Percentiles rank a stretch among this genome's conserved stretches.
phyloP scores from a whole-genome alignment of 306 rosid genomes.

The Malus asiatica region DNA sequence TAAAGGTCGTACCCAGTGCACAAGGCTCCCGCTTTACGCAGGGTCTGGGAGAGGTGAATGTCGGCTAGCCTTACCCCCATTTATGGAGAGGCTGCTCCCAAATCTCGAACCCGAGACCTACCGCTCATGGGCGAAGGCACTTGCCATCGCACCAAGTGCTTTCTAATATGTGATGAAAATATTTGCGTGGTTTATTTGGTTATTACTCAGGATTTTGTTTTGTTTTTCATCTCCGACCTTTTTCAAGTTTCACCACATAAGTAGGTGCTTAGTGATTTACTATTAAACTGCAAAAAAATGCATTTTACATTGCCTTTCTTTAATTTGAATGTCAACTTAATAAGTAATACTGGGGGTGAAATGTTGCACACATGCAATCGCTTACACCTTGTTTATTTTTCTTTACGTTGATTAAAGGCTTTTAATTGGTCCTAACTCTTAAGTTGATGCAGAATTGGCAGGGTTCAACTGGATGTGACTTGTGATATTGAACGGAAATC shows the following conservation, averaged over 20 bases:
- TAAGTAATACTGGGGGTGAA: background rate
- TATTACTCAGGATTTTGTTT: background rate
- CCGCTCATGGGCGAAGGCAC: too few relatives aligned
- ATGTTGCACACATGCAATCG: background rate
- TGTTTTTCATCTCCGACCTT: background rate
- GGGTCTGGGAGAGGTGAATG: too few relatives aligned
- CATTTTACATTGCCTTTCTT: background rate
- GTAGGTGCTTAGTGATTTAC: background rate
- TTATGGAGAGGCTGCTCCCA: too few relatives aligned
- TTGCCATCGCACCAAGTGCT: too few relatives aligned
- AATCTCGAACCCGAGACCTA: too few relatives aligned
- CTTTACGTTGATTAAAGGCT: background rate
- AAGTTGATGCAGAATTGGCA: constrained; percentile 16
- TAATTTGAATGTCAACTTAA: background rate
- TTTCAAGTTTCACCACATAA: background rate
- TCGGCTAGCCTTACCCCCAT: too few relatives aligned
- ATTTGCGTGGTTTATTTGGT: background rate
- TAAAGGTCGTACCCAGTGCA: too few relatives aligned
- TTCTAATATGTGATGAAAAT: background rate
- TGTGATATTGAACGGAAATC: constrained; percentile 1
- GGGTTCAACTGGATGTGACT: constrained; percentile 20
- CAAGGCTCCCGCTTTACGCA: too few relatives aligned
- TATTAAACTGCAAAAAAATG: background rate
- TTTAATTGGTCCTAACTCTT: background rate
- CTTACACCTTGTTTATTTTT: background rate